Conservation (phyloP, 805 yeast species). For the Scheffersomyces lignosus region DNA sequence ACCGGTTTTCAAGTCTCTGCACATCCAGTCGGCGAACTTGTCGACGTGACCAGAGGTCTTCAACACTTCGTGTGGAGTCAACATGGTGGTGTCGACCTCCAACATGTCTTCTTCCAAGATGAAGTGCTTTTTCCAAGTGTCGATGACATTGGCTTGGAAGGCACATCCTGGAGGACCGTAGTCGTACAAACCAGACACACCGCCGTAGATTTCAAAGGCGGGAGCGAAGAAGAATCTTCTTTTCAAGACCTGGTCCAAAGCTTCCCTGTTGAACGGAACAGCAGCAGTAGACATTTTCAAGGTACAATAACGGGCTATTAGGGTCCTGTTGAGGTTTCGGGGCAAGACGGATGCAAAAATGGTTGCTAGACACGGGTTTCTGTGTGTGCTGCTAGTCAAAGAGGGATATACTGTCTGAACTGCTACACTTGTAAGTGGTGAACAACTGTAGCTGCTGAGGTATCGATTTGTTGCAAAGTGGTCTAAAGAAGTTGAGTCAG, state of each 20-base stretch:
- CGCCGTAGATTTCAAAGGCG: slow-evolving; percentile 95
- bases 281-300: slow-evolving; percentile 26
- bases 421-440: too few species aligned
- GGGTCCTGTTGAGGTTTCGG: background rate
- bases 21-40: slow-evolving; percentile 99
- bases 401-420: too few species aligned
- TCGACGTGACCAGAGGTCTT: slow-evolving; percentile 99
- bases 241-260: slow-evolving; percentile 85
- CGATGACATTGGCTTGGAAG: slow-evolving; percentile 92
- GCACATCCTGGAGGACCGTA: slow-evolving; percentile 99
- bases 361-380: background rate
- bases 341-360: background rate
- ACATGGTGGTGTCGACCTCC: slow-evolving; percentile 97
- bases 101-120: slow-evolving; percentile 97
- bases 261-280: slow-evolving; percentile 73
- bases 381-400: background rate
- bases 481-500: too few species aligned
- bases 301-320: background rate
- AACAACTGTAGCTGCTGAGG: too few species aligned
- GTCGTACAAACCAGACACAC: slow-evolving; percentile 96
- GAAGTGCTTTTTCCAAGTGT: slow-evolving; percentile 97
- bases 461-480: too few species aligned
- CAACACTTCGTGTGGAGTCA: slow-evolving; percentile 95
- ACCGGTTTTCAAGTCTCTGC: slow-evolving; percentile 91
- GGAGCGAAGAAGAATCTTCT: slow-evolving; percentile 98